These are phyloP conservation scores for Mortierella sp. DNA, from an alignment of 371 early-diverging fungal species.

Conservation along the genomic window DNA sequence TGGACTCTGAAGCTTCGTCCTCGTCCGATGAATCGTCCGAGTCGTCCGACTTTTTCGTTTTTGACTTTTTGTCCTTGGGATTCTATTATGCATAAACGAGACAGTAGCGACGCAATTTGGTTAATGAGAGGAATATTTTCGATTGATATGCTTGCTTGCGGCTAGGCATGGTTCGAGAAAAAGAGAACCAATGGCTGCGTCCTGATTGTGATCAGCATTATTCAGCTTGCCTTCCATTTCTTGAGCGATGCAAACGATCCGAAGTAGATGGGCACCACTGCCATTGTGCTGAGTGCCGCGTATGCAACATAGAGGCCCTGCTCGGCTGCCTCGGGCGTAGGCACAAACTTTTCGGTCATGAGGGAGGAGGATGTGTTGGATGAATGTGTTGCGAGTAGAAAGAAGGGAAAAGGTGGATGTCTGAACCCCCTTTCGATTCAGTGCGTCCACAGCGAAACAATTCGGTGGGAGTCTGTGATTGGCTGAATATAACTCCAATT, in stretches of 20 bases:
- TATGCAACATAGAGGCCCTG: conserved; percentile 81
- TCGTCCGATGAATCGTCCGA: conserved; percentile 70
- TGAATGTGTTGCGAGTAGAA: conserved; percentile 14
- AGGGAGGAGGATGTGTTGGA: conserved; percentile 1
- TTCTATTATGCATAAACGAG: too few species aligned
- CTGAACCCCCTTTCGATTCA: not conserved
- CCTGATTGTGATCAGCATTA: too few species aligned
- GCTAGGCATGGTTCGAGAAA: conserved; percentile 32
- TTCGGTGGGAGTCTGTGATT: conserved; percentile 43
- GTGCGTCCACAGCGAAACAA: not conserved
- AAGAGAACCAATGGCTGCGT: too few species aligned
- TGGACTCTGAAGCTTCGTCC: conserved; percentile 75
- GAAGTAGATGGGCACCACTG: conserved; percentile 86
- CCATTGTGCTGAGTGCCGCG: conserved; percentile 89
- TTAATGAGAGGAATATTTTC: too few species aligned
- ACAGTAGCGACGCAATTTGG: too few species aligned
- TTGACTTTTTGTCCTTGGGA: conserved; percentile 47
- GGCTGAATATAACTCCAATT: conserved; percentile 5
- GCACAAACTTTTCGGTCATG: conserved; percentile 47
- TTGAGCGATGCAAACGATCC: conserved; percentile 85
- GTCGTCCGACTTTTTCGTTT: conserved; percentile 58
- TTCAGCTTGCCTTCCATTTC: conserved; percentile 72
- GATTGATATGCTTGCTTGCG: too few species aligned
- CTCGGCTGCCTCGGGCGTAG: conserved; percentile 46
- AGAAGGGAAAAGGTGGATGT: conserved; percentile 3